phyloP scores from a whole-genome alignment of 495 filamentous ascomycete species.

The Penicillium cosmopolitanum region DNA sequence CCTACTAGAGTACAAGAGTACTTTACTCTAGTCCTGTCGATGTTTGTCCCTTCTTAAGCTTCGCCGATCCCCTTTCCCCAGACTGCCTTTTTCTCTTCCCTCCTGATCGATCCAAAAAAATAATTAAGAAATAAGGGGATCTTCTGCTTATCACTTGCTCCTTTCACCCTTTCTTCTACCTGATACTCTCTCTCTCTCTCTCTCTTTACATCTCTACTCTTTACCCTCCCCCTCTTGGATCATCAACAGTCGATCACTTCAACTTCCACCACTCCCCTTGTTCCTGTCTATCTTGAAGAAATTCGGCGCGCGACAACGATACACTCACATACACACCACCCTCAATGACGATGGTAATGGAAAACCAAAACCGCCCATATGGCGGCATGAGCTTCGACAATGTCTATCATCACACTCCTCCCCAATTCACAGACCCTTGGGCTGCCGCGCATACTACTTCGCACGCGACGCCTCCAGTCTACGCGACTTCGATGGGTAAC shows the following conservation, averaged over 20 bases:
- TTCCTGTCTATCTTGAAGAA: conserved; percentile 28
- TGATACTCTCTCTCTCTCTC: conserved; percentile 22
- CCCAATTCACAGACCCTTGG: conserved; percentile 96
- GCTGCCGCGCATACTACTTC: conserved; percentile 61
- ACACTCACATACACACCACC: conserved; percentile 15
- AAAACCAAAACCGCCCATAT: conserved; percentile 80
- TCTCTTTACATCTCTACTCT: conserved; percentile 16
- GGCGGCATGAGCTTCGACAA: conserved; percentile 83
- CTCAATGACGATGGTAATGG: conserved; percentile 86
- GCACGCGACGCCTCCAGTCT: conserved; percentile 56
- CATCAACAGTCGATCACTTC: conserved; percentile 25
- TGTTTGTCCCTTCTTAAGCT: conserved; percentile 67
- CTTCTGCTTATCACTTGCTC: conserved; percentile 41
- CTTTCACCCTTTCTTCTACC: conserved; percentile 23
- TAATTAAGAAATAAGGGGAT: conserved; percentile 15
- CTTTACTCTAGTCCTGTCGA: conserved; percentile 7
- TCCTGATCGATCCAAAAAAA: conserved; percentile 15
- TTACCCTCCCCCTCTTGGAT: conserved; percentile 2
- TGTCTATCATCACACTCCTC: conserved; percentile 69
- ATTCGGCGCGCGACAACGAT: conserved; percentile 16
- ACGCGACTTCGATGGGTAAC: conserved; percentile 62
- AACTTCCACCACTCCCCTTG: conserved; percentile 4
- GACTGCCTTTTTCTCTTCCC: conserved; percentile 40
- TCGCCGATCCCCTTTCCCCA: conserved; percentile 72
- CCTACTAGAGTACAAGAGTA: too few relatives aligned